Evolutionary conservation across 768 basidiomycete genomes (phyloP).

Genomic region (Saitozyma podzolica): DNA sequence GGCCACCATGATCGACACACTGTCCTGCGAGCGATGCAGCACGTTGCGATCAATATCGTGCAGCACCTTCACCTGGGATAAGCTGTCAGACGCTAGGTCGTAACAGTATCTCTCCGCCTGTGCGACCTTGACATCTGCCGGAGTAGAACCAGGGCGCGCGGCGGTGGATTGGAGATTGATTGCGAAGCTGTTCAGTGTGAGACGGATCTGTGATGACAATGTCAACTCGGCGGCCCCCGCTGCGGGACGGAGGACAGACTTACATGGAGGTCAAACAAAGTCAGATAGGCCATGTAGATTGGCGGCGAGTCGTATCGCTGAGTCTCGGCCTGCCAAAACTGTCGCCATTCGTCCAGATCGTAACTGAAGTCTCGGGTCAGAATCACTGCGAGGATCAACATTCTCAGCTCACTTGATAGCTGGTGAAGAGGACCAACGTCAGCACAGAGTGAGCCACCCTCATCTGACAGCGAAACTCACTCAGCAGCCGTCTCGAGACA

Average conservation of each 20-base stretch:
- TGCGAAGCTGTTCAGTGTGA: slow-evolving; percentile 20
- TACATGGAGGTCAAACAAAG: slow-evolving; percentile 22
- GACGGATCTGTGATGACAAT: slow-evolving; percentile 9
- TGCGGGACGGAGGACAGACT: neutral
- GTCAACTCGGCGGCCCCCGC: too few relatives aligned
- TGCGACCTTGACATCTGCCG: slow-evolving; percentile 3
- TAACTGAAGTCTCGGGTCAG: neutral
- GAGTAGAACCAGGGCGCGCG: neutral
- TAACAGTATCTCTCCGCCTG: slow-evolving; percentile 17
- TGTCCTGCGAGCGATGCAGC: slow-evolving; percentile 21
- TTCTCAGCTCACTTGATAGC: neutral
- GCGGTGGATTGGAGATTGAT: slow-evolving; percentile 8
- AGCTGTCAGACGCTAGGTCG: slow-evolving; percentile 12
- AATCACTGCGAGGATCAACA: neutral
- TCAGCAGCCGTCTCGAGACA: slow-evolving; percentile 1
- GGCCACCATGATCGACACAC: slow-evolving; percentile 23
- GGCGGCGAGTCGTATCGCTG: slow-evolving; percentile 1
- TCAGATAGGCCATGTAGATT: slow-evolving; percentile 12
- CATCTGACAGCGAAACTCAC: neutral
- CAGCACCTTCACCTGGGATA: slow-evolving; percentile 10
- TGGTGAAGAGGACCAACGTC: neutral
- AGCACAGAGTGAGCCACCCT: slow-evolving; percentile 1
- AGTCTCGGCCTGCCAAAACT: slow-evolving; percentile 16
- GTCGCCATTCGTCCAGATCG: slow-evolving; percentile 21
- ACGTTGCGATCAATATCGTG: slow-evolving; percentile 9